Conservation (phyloP, 306 rosid species). For the Morella rubra region DNA sequence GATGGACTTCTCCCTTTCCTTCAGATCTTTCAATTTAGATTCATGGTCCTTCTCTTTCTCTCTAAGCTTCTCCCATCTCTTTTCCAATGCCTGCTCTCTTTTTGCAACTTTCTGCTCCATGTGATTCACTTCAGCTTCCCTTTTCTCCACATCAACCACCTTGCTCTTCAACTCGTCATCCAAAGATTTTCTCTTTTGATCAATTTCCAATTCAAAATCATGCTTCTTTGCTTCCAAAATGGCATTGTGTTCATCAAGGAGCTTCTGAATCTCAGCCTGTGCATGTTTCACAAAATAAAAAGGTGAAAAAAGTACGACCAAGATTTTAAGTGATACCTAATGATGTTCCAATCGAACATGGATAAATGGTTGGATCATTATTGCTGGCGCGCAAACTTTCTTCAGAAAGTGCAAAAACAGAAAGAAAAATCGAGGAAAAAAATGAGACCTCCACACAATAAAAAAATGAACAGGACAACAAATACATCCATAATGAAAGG, state of each 20-base stretch:
- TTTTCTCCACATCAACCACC: constrained; percentile 70
- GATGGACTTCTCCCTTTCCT: constrained; percentile 69
- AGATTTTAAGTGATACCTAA: constrained; percentile 1
- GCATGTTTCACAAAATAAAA: constrained; percentile 11
- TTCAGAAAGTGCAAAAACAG: background rate
- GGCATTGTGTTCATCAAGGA: constrained; percentile 73
- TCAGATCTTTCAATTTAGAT: constrained; percentile 61
- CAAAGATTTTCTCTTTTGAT: constrained; percentile 69
- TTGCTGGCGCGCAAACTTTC: background rate
- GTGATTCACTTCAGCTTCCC: constrained; percentile 84
- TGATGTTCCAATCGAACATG: background rate
- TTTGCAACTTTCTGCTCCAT: constrained; percentile 78
- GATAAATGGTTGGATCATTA: too few species aligned
- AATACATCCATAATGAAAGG: background rate
- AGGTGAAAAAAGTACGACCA: constrained; percentile 7
- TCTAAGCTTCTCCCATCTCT: constrained; percentile 76
- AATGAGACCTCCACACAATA: background rate
- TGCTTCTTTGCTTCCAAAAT: constrained; percentile 61
- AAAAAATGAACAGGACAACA: background rate
- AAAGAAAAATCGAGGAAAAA: background rate
- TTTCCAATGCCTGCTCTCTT: constrained; percentile 82
- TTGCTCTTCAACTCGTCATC: constrained; percentile 69
- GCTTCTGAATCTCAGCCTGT: constrained; percentile 86
- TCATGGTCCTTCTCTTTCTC: constrained; percentile 91
- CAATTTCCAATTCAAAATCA: constrained; percentile 77